Base-by-base conservation (phyloP, 495 filamentous ascomycete genomes). In the Aspergillus conjunctus region DNA sequence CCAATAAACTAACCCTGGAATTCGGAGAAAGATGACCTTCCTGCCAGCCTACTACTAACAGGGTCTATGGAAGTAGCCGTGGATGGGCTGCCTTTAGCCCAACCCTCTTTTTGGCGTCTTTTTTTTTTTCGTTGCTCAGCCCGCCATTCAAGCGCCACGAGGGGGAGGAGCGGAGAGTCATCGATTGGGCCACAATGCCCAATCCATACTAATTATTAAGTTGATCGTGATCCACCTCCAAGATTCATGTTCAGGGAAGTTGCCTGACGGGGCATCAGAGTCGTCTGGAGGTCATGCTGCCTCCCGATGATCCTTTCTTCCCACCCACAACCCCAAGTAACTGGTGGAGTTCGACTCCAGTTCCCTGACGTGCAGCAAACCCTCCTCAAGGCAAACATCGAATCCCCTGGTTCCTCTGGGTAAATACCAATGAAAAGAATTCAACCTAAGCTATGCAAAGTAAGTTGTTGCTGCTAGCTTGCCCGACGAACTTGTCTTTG, bases 101-200 rank as follows among this genome's bases (percentile, higher is more conserved):
- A 21, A 48, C 6, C 3, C 44, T 21, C 8, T 11, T 48, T 48
- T 48, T n/a, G n/a, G n/a, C n/a, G 20, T 20, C 20, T 21, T 17
- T 48, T 21, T 21, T 20, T 22, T 1, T 11, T 9, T 48, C 18
- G 10, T 48, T 20, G 17, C 44, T 48, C 44, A 48, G 44, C 44
- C 44, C 44, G 44, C 44, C 44, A 21, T 21, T 17, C 17, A 48
- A 48, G 44, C 44, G 44, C 44, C 44, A 48, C 44, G 44, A 48
- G 44, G 44, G 17, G 18, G 6, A 48, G 8, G 39, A 43, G 17
- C 39, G 39, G 39, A 43, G 39, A 43, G 39, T 43, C 5, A 43
- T 43, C 1, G 20, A 22, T 21, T 8, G 44, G 44, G n/a, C 4
- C 4, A 6, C 44, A 48, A 48, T 10, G 18, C n/a, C 44, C 44